Percentiles rank a stretch among this genome's conserved stretches.
Evolutionary conservation across 805 yeast species (phyloP).

Genomic region (Ogataea pignaliae): DNA sequence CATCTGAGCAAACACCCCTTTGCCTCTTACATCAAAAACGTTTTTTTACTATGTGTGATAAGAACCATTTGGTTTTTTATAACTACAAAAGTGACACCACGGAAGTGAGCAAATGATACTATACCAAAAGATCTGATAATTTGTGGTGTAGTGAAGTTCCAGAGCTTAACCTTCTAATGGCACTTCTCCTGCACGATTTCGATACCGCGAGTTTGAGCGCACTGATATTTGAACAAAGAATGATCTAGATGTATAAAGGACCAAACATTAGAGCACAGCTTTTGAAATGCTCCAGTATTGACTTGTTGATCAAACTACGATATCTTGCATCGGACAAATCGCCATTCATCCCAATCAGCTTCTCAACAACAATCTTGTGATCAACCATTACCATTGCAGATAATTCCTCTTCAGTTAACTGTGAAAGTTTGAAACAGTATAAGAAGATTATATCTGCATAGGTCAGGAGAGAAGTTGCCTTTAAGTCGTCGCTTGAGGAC

Average conservation of each 20-base stretch:
- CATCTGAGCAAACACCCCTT: no score
- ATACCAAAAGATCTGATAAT: no score
- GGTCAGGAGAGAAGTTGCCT: conserved; percentile 7
- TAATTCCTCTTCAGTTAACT: conserved; percentile 6
- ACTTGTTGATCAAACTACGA: conserved; percentile 4
- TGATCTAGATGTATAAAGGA: conserved; percentile 5
- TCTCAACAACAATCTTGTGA: neutral
- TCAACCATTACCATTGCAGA: neutral
- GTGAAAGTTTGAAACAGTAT: conserved; percentile 11
- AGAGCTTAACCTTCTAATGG: no score
- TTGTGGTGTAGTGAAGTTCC: no score
- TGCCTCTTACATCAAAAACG: no score
- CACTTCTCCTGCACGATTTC: no score
- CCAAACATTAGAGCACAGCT: conserved; percentile 17
- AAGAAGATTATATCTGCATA: conserved; percentile 17
- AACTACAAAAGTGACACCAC: no score
- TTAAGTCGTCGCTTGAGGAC: neutral
- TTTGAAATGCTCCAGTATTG: conserved; percentile 17
- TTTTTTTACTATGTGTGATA: neutral
- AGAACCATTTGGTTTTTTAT: neutral
- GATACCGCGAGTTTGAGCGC: no score
- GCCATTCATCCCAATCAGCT: conserved; percentile 4
- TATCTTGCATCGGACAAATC: conserved; percentile 6
- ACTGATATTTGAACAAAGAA: no score
- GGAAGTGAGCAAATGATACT: no score